Evolutionary conservation across 139 green algal genomes (phyloP).

Genomic region (Dunaliella primolecta): DNA sequence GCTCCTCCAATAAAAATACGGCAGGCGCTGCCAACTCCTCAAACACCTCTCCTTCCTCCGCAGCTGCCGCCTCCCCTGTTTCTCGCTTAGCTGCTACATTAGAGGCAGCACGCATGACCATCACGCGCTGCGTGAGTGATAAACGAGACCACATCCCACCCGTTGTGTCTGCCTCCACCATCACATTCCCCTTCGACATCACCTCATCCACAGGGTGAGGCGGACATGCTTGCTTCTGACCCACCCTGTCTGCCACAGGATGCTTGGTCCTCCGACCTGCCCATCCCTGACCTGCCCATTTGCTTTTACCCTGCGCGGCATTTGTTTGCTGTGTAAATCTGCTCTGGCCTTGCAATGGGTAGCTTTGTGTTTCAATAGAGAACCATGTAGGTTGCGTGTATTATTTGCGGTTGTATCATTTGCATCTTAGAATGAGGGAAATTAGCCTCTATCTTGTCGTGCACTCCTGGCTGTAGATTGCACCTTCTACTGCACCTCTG

Average conservation of each 20-base stretch:
- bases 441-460: too few species aligned
- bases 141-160: slow-evolving; percentile 87
- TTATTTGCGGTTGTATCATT: too few species aligned
- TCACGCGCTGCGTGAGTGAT: slow-evolving; percentile 75
- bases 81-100: slow-evolving; percentile 27
- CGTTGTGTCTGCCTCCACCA: slow-evolving; percentile 60
- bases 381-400: too few species aligned
- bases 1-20: too few species aligned
- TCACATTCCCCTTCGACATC: slow-evolving; percentile 92
- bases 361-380: too few species aligned
- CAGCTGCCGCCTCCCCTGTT: too few species aligned
- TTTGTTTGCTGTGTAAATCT: not conserved
- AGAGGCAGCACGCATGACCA: not conserved
- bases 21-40: too few species aligned
- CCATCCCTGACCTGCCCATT: not conserved
- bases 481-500: too few species aligned
- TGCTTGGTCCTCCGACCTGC: not conserved
- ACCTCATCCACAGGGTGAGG: not conserved
- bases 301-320: not conserved
- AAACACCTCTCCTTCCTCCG: too few species aligned
- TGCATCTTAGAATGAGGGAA: too few species aligned
- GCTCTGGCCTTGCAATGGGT: too few species aligned
- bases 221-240: not conserved
- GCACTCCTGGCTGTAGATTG: too few species aligned
- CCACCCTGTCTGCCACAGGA: not conserved